Evolutionary conservation across 2,329 filamentous ascomycete species (phyloP).

Genomic region (Proliferodiscus dingleyae): DNA sequence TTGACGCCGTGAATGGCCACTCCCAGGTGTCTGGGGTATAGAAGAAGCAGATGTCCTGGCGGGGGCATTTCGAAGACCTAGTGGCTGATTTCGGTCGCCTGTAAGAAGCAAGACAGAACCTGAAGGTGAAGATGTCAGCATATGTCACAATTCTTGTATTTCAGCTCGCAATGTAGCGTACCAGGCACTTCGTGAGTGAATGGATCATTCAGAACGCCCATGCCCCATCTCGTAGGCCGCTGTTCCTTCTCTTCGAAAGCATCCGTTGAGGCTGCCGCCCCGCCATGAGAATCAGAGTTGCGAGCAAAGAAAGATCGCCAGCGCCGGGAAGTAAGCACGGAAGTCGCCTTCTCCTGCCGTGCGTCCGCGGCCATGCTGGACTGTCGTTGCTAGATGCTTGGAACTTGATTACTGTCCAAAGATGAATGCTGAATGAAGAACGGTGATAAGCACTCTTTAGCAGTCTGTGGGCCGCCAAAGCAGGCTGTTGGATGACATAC

Average conservation of each 20-base stretch:
- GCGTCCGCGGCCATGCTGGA: slow-evolving; percentile 7
- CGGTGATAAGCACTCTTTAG: neutral
- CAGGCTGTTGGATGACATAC: neutral
- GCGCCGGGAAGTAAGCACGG: slow-evolving; percentile 8
- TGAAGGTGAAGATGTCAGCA: slow-evolving; percentile 24
- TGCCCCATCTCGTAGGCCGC: slow-evolving; percentile 46
- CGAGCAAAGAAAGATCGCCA: slow-evolving; percentile 22
- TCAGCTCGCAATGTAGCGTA: slow-evolving; percentile 36
- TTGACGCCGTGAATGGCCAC: slow-evolving; percentile 11
- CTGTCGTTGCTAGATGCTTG: too few species aligned
- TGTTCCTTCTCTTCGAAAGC: slow-evolving; percentile 14
- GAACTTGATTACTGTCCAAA: too few species aligned
- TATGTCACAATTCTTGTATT: neutral
- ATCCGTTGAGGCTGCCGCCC: slow-evolving; percentile 4
- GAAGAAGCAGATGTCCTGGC: slow-evolving; percentile 56
- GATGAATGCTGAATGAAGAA: neutral
- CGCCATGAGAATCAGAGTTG: slow-evolving; percentile 15
- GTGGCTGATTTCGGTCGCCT: slow-evolving; percentile 50
- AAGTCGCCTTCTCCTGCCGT: neutral
- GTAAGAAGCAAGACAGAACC: slow-evolving; percentile 56
- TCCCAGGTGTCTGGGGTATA: slow-evolving; percentile 17
- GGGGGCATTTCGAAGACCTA: slow-evolving; percentile 53
- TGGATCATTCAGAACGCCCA: slow-evolving; percentile 81
- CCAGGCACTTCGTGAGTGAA: slow-evolving; percentile 84
- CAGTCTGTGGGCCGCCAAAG: neutral